Base-by-base conservation (phyloP, 257 asterid genomes). In the Gentiana macrophylla region DNA sequence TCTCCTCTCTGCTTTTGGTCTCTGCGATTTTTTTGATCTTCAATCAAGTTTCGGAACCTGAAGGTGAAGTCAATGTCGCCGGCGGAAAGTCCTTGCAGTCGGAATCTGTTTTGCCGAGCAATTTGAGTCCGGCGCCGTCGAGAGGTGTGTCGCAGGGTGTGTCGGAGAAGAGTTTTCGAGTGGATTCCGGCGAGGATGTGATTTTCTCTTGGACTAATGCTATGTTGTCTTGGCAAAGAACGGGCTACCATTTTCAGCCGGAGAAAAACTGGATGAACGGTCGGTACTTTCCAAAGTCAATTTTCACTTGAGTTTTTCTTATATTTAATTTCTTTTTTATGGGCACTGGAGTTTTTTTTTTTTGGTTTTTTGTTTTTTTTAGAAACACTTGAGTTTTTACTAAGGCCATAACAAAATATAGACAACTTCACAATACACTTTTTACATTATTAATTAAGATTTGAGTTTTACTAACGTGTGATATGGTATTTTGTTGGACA, bases 221-320 rank as follows among this genome's bases (percentile, higher is more conserved):
- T 37, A 83, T 89, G 89, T 79, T 89, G 63, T 52, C 81, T 4
- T 89, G 95, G 97, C 95, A 89, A 72, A 77, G 84, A 66, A 83
- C 95, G 33, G 70, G 74, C 24, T 88, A 61, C 68, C 97, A 89
- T 64, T 89, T 85, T 56, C 97, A 89, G 32, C 94, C 95, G 1
- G 76, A 72, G 64, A 77, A 79, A 59, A 83, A 85, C 55, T 89
- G 92, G 92, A 89, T 89, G 80, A 86, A 81, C 41, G 97, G 97
- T 89, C 61, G 12, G 52, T 48, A 6, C 35, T 13, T 12, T 5
- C 2, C 12, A n/a, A 52, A 43, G 52, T 62, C 70, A 49, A 50
- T 24, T 38, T 2, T 41, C 46, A 41, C 9, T 5, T 57, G 6
- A 37, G 1, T 35, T 11, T 47, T 4, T 37, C 2, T 15, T 15